Conservation (phyloP, 2,329 filamentous ascomycete species). For the Lasiodiplodia sp. region DNA sequence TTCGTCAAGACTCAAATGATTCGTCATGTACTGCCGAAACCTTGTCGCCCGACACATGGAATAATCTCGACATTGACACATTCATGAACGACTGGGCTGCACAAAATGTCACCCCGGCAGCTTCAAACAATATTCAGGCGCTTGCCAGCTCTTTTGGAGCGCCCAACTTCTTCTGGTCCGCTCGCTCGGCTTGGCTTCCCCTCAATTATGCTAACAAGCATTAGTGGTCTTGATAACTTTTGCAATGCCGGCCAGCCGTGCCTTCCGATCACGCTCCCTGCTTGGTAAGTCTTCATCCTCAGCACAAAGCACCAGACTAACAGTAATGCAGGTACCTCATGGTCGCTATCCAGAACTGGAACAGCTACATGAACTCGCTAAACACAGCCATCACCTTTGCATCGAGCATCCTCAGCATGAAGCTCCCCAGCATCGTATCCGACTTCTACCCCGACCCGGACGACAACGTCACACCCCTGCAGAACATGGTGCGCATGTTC, state of each 20-base stretch:
- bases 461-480: neutral
- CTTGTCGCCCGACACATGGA: constrained; percentile 5
- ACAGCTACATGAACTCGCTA: constrained; percentile 11
- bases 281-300: neutral
- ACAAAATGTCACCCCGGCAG: neutral
- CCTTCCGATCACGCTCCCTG: neutral
- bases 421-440: neutral
- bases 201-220: neutral
- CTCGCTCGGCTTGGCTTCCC: no score
- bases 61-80: constrained; percentile 1
- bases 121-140: constrained; percentile 1
- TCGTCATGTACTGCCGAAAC: neutral
- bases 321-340: neutral
- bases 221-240: neutral
- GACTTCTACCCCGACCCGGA: constrained; percentile 4
- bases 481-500: constrained; percentile 4
- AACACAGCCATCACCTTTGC: constrained; percentile 9
- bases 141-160: constrained; percentile 3
- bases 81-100: constrained; percentile 17
- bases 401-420: neutral
- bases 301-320: neutral
- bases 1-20: neutral
- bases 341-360: constrained; percentile 12
- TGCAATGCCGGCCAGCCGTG: constrained; percentile 9
- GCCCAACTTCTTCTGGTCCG: constrained; percentile 9